Conservation (phyloP, 1,284 basidiomycete species). For the Cutaneotrichosporon curvatum region DNA sequence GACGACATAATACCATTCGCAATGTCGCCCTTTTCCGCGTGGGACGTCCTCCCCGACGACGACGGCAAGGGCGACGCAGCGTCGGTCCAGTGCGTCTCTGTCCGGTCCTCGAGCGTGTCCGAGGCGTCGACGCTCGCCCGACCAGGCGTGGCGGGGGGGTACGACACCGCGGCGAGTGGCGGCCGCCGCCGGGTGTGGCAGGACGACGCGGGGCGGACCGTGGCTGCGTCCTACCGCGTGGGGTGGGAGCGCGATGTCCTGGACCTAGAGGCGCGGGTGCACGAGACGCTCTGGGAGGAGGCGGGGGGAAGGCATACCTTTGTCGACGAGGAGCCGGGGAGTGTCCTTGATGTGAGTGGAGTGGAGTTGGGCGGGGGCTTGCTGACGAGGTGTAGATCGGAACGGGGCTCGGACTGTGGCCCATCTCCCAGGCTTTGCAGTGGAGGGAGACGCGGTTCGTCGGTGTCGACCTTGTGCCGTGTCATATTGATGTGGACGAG, state of each 20-base stretch:
- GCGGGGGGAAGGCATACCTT: conserved; percentile 34
- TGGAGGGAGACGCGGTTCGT: conserved; percentile 38
- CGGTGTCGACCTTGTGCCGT: conserved; percentile 37
- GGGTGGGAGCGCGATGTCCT: conserved; percentile 41
- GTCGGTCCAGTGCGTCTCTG: not conserved
- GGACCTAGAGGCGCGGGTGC: conserved; percentile 40
- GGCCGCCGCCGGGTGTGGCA: conserved; percentile 7
- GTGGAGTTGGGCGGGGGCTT: no score
- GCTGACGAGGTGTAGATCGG: conserved; percentile 26
- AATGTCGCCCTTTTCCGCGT: conserved; percentile 21
- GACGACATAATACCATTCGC: conserved; percentile 24
- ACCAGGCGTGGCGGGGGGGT: conserved; percentile 13
- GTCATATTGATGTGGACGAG: conserved; percentile 31
- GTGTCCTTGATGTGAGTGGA: conserved; percentile 38
- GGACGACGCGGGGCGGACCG: conserved; percentile 8
- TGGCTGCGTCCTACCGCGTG: conserved; percentile 28
- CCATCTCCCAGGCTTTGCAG: conserved; percentile 36
- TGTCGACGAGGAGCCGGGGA: conserved; percentile 18
- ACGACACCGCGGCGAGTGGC: conserved; percentile 13
- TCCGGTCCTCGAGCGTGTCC: no score
- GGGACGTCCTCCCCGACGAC: conserved; percentile 12
- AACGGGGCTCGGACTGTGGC: conserved; percentile 42
- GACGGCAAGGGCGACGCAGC: not conserved
- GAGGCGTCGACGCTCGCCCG: not conserved
- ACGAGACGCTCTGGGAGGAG: conserved; percentile 39